Percentiles rank a stretch among this genome's conserved stretches.
These are phyloP conservation scores for Friedmanniomyces simplex DNA, from an alignment of 495 filamentous ascomycete genomes.

Conservation along the genomic window DNA sequence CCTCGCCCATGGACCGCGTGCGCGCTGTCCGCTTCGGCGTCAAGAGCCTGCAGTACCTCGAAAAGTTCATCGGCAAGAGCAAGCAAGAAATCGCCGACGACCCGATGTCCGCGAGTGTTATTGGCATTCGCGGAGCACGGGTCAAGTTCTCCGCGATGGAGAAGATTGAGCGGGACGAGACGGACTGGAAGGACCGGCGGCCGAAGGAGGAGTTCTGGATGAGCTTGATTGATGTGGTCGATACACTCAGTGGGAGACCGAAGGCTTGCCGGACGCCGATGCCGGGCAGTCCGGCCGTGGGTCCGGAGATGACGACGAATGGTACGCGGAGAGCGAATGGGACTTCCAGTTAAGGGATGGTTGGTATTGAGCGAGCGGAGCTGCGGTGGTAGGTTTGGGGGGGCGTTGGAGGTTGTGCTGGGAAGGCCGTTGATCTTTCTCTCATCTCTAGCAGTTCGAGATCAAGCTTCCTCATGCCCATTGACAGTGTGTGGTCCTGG, in stretches of 20 bases:
- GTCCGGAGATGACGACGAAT: background rate
- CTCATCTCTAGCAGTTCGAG: background rate
- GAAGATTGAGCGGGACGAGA: conserved; percentile 68
- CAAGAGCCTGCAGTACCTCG: conserved; percentile 80
- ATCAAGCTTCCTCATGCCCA: background rate
- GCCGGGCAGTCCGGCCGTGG: conserved; percentile 6
- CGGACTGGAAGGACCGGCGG: conserved; percentile 82
- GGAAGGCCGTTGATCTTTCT: background rate
- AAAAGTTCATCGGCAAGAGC: conserved; percentile 56
- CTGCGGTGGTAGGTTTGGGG: background rate
- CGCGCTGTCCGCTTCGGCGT: conserved; percentile 86
- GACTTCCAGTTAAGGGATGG: background rate
- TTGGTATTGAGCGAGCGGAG: background rate
- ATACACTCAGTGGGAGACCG: conserved; percentile 67
- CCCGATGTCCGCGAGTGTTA: conserved; percentile 62
- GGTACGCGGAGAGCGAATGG: background rate
- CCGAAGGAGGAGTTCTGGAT: conserved; percentile 85
- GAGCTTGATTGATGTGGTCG: conserved; percentile 65
- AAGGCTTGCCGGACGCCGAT: conserved; percentile 11
- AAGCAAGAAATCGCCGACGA: conserved; percentile 59
- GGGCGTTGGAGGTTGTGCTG: background rate
- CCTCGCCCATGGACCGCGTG: conserved; percentile 90
- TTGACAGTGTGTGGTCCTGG: background rate
- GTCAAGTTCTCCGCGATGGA: conserved; percentile 79
- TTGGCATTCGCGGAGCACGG: conserved; percentile 82